phyloP scores from a whole-genome alignment of 129 eudicot genomes.

The Smallanthus sonchifolius region DNA sequence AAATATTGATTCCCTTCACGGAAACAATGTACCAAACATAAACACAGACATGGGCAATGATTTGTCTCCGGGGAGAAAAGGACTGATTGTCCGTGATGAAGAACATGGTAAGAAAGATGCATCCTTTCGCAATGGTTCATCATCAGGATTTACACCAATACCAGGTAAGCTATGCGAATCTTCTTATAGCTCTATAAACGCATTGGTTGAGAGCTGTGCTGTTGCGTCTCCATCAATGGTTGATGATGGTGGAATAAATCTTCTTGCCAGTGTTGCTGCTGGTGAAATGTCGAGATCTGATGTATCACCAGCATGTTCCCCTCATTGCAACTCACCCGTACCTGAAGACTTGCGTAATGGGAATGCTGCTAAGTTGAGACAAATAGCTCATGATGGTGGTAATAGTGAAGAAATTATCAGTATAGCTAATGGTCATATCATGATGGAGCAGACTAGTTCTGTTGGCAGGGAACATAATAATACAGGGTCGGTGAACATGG shows the following conservation, averaged over 20 bases:
- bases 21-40: constrained; percentile 24
- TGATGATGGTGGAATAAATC: constrained; percentile 81
- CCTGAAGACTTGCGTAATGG: constrained; percentile 41
- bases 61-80: constrained; percentile 38
- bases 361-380: constrained; percentile 36
- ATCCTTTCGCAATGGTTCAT: constrained; percentile 23
- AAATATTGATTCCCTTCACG: constrained; percentile 29
- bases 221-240: constrained; percentile 41
- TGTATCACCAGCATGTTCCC: constrained; percentile 47
- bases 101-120: constrained; percentile 30
- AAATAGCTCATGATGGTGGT: constrained; percentile 22
- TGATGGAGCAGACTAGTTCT: constrained; percentile 21
- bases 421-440: constrained; percentile 25
- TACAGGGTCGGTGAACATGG: constrained; percentile 1
- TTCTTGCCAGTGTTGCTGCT: constrained; percentile 95
- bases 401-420: constrained; percentile 18
- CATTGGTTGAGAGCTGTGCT: constrained; percentile 86
- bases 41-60: constrained; percentile 1
- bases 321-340: constrained; percentile 37
- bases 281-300: constrained; percentile 78
- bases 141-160: constrained; percentile 37
- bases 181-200: constrained; percentile 74
- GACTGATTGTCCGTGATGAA: constrained; percentile 29
- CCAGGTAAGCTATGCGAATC: constrained; percentile 42
- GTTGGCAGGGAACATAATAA: constrained; percentile 21